Base-by-base conservation (phyloP, 2,329 filamentous ascomycete species). In the Hypoxylon sp. region DNA sequence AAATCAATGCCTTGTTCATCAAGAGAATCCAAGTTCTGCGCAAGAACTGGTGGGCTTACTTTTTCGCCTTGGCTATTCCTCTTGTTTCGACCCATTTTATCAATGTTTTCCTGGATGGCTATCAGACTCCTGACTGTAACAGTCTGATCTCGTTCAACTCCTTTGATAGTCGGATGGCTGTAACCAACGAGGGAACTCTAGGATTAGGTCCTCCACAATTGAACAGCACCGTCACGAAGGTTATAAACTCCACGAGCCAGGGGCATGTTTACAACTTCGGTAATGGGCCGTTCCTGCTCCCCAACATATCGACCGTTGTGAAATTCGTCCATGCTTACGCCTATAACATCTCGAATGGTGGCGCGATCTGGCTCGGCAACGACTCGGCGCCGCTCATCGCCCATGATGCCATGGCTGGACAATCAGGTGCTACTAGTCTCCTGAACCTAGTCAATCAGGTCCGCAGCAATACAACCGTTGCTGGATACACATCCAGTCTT, bases 1-100 rank as follows among this genome's bases (percentile, higher is more conserved):
- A 77, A 51, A 61, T 72, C n/a, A 46, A 55, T 14, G 73, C 75
- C 14, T 67, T 77, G 9, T 63, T 75, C 38, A 41, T 71, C 6
- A 77, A 77, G 65, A 63, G 73, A 19, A 32, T 75, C 10, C 59
- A 73, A 14, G 58, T 77, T 11, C 60, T 77, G 2, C 68, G 71
- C 19, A 70, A 70, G 2, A 71, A 71, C 28, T 77, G 72, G 74
- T 74, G 74, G 71, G 68, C 72, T 2, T 75, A 76, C 58, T 7
- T 77, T 17, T 69, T 75, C 32, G 72, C 72, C 30, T 55, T 77
- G 5, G 70, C 64, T 11, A 71, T 77, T 25, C 74, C 75, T 5
- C 63, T 77, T 21, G 45, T 76, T 32, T 70, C 71, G 9, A 67
- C 68, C 9, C 43, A 66, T 36, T 70, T 71, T 30, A 59, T 75